phyloP scores from a whole-genome alignment of 208 protist species.

The Naegleria gruberi region DNA sequence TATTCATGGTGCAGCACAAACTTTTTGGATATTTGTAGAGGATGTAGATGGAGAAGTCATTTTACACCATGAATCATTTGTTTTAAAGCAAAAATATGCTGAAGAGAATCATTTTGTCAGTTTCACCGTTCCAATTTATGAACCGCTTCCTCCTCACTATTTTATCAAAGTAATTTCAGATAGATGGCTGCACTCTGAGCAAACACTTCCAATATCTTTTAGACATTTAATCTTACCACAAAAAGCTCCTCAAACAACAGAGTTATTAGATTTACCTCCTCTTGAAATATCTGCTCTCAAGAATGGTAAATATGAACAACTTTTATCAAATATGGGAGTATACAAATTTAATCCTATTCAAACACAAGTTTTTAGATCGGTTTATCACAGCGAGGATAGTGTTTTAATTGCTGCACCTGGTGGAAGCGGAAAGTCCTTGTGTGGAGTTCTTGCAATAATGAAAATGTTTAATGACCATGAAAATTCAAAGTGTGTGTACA shows the following conservation, averaged over 20 bases:
- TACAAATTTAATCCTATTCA: slow-evolving; percentile 71
- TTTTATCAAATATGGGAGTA: slow-evolving; percentile 24
- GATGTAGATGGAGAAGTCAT: slow-evolving; percentile 84
- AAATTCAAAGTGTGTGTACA: slow-evolving; percentile 58
- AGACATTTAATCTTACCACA: slow-evolving; percentile 77
- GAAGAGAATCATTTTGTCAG: slow-evolving; percentile 60
- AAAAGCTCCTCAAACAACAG: slow-evolving; percentile 58
- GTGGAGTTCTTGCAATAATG: slow-evolving; percentile 75
- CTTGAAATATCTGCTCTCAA: slow-evolving; percentile 48
- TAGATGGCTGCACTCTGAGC: slow-evolving; percentile 68
- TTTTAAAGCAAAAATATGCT: slow-evolving; percentile 65
- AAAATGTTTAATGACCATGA: slow-evolving; percentile 39
- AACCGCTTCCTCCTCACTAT: slow-evolving; percentile 90
- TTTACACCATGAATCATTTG: slow-evolving; percentile 90
- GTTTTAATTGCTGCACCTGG: slow-evolving; percentile 89
- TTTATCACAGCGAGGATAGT: slow-evolving; percentile 83
- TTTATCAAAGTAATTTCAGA: slow-evolving; percentile 76
- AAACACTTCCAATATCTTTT: slow-evolving; percentile 69
- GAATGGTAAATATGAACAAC: slow-evolving; percentile 38
- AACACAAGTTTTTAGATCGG: slow-evolving; percentile 63
- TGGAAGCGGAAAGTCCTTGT: slow-evolving; percentile 86
- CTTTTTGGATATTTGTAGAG: slow-evolving; percentile 91
- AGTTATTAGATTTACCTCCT: slow-evolving; percentile 75
- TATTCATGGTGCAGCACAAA: slow-evolving; percentile 72
- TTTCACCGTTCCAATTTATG: slow-evolving; percentile 91